Evolutionary conservation across 2,329 filamentous ascomycete species (phyloP).

Genomic region (Leptographium wingfieldii): DNA sequence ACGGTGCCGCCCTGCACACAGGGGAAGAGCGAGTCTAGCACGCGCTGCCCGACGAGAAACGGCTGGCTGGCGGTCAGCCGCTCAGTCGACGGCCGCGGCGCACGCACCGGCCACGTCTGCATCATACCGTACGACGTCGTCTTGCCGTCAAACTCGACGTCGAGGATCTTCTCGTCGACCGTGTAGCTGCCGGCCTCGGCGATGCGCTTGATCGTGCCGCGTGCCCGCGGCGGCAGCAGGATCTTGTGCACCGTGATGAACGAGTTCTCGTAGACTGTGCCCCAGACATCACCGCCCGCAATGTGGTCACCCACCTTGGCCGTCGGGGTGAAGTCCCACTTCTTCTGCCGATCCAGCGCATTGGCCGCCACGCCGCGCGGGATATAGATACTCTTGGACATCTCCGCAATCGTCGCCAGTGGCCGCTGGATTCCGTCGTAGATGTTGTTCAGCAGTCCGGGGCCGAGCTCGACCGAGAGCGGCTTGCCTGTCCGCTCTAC

Average conservation of each 20-base stretch:
- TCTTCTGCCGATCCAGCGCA: slow-evolving; percentile 77
- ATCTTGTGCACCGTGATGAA: slow-evolving; percentile 90
- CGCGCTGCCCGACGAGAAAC: slow-evolving; percentile 92
- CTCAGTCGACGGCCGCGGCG: slow-evolving; percentile 82
- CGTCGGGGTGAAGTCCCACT: slow-evolving; percentile 90
- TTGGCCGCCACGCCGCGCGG: slow-evolving; percentile 84
- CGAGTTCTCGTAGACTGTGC: slow-evolving; percentile 89
- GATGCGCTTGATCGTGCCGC: slow-evolving; percentile 86
- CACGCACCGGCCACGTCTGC: slow-evolving; percentile 97
- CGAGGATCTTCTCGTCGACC: slow-evolving; percentile 84
- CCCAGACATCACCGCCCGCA: slow-evolving; percentile 91
- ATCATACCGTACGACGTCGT: slow-evolving; percentile 95
- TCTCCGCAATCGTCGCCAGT: slow-evolving; percentile 67
- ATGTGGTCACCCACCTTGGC: slow-evolving; percentile 96
- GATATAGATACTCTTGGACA: slow-evolving; percentile 87
- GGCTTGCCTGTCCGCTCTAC: slow-evolving; percentile 87
- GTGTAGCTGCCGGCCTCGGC: slow-evolving; percentile 84
- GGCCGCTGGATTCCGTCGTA: slow-evolving; percentile 99
- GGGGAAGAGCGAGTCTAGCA: slow-evolving; percentile 91
- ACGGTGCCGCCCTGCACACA: slow-evolving; percentile 95
- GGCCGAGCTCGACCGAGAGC: slow-evolving; percentile 91
- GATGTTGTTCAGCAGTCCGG: slow-evolving; percentile 95
- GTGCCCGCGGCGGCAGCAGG: slow-evolving; percentile 75
- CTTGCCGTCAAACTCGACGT: slow-evolving; percentile 94
- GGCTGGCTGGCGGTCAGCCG: slow-evolving; percentile 81